Base-by-base conservation (phyloP, 2,329 filamentous ascomycete genomes). In the Alternaria atra region DNA sequence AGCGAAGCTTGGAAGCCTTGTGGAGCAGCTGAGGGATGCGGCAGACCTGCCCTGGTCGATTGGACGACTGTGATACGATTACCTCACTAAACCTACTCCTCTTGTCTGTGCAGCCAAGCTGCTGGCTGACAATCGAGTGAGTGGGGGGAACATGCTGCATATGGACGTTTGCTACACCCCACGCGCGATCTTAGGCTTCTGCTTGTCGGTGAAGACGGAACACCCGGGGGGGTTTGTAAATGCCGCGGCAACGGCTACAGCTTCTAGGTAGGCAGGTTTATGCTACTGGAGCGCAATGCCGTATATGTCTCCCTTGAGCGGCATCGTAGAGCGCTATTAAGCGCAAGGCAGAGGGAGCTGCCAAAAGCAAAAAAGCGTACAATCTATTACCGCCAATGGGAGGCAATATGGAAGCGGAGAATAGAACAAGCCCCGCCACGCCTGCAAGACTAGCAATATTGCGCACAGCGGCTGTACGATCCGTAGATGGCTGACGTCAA, bases 11-110 rank as follows among this genome's bases (percentile, higher is more conserved):
- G 46, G 53, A 44, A 59, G 58, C 56, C 55, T 46, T 47, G 34
- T 52, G 43, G 58, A 47, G 60, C 34, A 29, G 46, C 40, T 42
- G 44, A 37, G 25, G 56, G 54, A 62, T 48, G 39, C 54, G 57
- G 58, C 35, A 52, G 40, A 34, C 29, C 27, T 23, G 37, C 42
- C 48, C 48, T 42, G 39, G 29, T 34, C 60, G 34, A 67, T 63
- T 68, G 65, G 64, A 39, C 46, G 55, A 39, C 58, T 37, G 73
- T 74, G 67, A 72, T 75, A 74, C 73, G 63, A 76, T 77, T 77
- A 74, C 71, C 71, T 69, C 63, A 64, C 50, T 55, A 69, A 69
- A 71, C 60, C 57, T 47, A 10, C 23, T 52, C 63, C 60, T 50
- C 62, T 47, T 62, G 66, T 60, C 64, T 48, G 55, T 65, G 66